Conservation (phyloP, 805 yeast genomes). For the Wickerhamiella domercqiae region DNA sequence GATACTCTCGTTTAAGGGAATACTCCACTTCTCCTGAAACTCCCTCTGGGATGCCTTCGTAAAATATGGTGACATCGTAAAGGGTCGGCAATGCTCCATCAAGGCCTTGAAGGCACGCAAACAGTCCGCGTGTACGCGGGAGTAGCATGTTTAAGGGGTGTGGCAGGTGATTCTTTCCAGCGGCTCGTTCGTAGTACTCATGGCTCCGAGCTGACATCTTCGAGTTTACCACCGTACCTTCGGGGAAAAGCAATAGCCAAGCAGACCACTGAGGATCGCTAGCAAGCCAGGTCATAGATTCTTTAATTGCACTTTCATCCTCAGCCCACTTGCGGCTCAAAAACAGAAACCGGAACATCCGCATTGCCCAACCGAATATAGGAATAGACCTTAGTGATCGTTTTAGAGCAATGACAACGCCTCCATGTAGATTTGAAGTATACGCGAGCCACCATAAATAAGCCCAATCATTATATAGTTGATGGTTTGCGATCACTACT, state of each 20-base stretch:
- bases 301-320: constrained; percentile 42
- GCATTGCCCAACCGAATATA: constrained; percentile 75
- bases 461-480: constrained; percentile 88
- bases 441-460: constrained; percentile 77
- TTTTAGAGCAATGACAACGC: constrained; percentile 61
- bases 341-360: constrained; percentile 58
- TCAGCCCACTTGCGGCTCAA: constrained; percentile 73
- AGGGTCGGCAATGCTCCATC: constrained; percentile 28
- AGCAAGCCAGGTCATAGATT: constrained; percentile 7
- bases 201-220: constrained; percentile 46
- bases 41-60: constrained; percentile 45
- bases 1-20: constrained; percentile 45
- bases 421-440: constrained; percentile 47
- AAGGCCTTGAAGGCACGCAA: constrained; percentile 45
- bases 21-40: constrained; percentile 68
- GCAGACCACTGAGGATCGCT: constrained; percentile 37
- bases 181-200: constrained; percentile 38
- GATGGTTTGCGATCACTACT: constrained; percentile 75
- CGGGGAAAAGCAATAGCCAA: constrained; percentile 73
- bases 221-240: constrained; percentile 75
- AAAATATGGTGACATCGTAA: constrained; percentile 75
- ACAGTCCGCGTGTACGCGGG: constrained; percentile 76
- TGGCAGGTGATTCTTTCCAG: constrained; percentile 15
- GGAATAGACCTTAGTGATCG: constrained; percentile 59
- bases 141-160: constrained; percentile 47